phyloP scores from a whole-genome alignment of 257 asterid species.

The Jasminum sambac region DNA sequence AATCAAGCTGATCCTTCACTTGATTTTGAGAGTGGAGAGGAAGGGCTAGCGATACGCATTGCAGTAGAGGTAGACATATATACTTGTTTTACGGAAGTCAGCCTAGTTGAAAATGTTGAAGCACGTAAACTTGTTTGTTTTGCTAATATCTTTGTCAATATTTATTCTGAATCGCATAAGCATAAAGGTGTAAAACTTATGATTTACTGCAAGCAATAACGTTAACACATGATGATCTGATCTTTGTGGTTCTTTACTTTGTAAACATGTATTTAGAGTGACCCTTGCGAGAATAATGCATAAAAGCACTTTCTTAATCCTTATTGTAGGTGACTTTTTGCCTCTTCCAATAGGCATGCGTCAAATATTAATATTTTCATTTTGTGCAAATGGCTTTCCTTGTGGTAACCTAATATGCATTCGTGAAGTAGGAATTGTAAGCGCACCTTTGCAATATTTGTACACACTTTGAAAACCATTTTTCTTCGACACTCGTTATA shows the following conservation, averaged over 20 bases:
- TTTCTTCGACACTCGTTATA: background rate
- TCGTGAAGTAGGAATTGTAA: background rate
- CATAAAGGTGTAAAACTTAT: background rate
- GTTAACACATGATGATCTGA: background rate
- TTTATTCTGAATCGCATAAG: background rate
- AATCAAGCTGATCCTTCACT: constrained; percentile 35
- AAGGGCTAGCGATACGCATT: constrained; percentile 86
- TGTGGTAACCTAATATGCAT: background rate
- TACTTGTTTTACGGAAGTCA: background rate
- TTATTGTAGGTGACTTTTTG: background rate
- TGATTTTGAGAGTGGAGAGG: constrained; percentile 74
- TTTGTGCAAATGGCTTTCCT: background rate
- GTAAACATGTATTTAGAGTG: background rate
- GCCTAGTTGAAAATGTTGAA: constrained; percentile 5
- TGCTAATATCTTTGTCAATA: background rate
- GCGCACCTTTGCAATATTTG: background rate
- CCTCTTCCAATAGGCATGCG: background rate
- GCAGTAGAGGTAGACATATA: constrained; percentile 70
- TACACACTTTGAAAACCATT: background rate
- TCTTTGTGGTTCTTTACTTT: background rate
- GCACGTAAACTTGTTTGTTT: background rate
- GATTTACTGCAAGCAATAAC: background rate
- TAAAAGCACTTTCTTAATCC: background rate
- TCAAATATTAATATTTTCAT: background rate
- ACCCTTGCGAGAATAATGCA: background rate